Evolutionary conservation across 2,329 filamentous ascomycete species (phyloP).

Genomic region (Aaosphaeria arxii): DNA sequence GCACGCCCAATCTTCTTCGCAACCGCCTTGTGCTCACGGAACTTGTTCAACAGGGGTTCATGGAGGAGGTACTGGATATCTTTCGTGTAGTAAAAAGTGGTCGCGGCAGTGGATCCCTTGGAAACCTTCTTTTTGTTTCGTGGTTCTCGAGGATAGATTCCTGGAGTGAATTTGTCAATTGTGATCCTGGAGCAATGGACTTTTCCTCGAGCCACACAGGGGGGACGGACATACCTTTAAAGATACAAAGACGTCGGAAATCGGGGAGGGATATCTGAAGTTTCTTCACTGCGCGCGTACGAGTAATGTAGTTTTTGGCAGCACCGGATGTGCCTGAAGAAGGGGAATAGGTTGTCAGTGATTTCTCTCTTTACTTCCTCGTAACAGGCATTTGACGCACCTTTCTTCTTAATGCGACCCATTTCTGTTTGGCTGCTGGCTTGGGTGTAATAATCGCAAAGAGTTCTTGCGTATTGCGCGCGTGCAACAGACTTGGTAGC

Average conservation of each 20-base stretch:
- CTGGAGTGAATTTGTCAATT: constrained; percentile 27
- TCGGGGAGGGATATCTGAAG: constrained; percentile 95
- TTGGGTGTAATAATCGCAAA: no score
- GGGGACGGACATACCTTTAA: constrained; percentile 64
- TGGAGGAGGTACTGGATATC: constrained; percentile 98
- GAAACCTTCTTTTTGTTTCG: constrained; percentile 95
- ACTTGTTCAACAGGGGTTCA: constrained; percentile 89
- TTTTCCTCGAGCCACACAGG: not conserved
- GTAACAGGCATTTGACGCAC: constrained; percentile 36
- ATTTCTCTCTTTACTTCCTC: no score
- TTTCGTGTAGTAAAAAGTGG: constrained; percentile 89
- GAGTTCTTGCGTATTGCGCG: no score
- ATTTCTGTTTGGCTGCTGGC: constrained; percentile 15
- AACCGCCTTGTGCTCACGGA: constrained; percentile 93
- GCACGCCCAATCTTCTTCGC: constrained; percentile 97
- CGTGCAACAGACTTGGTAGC: no score
- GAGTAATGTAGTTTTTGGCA: constrained; percentile 97
- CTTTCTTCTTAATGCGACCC: constrained; percentile 59
- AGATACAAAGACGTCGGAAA: constrained; percentile 97
- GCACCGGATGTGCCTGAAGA: constrained; percentile 72
- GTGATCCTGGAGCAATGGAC: not conserved
- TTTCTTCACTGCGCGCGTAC: constrained; percentile 95
- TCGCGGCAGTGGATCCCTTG: constrained; percentile 84
- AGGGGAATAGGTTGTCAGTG: no score
- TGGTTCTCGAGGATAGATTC: constrained; percentile 96